A percentile compares a stretch with the other conserved stretches of the same genome.
phyloP scores from a whole-genome alignment of 2,329 filamentous ascomycete genomes.

The Monosporascus sp. region DNA sequence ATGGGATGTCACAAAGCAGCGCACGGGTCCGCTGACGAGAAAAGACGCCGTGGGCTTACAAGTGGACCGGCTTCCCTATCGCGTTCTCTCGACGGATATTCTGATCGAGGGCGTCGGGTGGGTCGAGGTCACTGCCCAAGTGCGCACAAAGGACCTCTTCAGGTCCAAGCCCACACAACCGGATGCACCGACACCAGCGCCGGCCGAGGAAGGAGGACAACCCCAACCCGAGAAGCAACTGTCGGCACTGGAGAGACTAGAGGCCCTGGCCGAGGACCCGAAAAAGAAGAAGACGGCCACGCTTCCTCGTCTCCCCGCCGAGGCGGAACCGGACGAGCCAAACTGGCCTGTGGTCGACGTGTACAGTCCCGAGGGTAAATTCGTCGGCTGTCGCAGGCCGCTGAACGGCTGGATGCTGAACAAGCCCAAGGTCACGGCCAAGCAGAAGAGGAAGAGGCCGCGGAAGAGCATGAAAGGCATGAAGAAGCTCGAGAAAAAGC shows the following conservation, averaged over 20 bases:
- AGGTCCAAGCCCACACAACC: constrained; percentile 2
- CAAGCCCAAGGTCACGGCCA: constrained; percentile 46
- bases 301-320: constrained; percentile 6
- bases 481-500: constrained; percentile 47
- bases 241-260: constrained; percentile 16
- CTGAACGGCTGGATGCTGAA: constrained; percentile 67
- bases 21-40: constrained; percentile 67
- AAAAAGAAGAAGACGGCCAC: constrained; percentile 11
- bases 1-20: constrained; percentile 77
- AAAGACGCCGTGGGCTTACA: constrained; percentile 57
- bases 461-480: constrained; percentile 64
- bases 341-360: constrained; percentile 73
- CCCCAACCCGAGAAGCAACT: constrained; percentile 8
- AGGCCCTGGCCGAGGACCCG: constrained; percentile 12
- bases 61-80: constrained; percentile 69
- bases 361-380: constrained; percentile 79
- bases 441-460: constrained; percentile 51
- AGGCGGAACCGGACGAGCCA: constrained; percentile 20
- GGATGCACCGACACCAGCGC: constrained; percentile 13
- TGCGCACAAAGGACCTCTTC: constrained; percentile 54
- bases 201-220: constrained; percentile 9
- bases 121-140: constrained; percentile 81
- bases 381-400: constrained; percentile 60
- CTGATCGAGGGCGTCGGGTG: constrained; percentile 90
- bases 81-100: constrained; percentile 75